Percentiles rank a stretch among this genome's conserved stretches.
These are phyloP conservation scores for Ascodesmis nigricans DNA, from an alignment of 495 filamentous ascomycete species.

Conservation along the genomic window DNA sequence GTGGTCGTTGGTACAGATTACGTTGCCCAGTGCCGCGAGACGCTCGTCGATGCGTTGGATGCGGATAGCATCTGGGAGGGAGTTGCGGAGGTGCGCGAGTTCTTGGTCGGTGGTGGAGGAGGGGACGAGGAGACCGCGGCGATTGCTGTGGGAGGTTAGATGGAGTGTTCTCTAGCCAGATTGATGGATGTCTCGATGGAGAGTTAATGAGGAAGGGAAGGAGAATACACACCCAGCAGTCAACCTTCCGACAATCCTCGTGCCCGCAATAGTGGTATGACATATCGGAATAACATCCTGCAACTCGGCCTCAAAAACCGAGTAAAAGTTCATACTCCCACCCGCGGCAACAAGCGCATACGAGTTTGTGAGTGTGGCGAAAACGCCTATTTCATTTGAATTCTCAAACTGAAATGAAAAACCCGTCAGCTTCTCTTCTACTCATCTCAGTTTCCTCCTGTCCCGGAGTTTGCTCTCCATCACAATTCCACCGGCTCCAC, in stretches of 20 bases:
- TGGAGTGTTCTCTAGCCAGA: not conserved
- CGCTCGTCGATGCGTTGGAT: slow-evolving; percentile 93
- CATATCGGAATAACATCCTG: slow-evolving; percentile 96
- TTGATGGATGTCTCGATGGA: not conserved
- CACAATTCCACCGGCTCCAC: not conserved
- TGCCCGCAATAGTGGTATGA: slow-evolving; percentile 91
- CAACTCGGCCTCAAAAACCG: slow-evolving; percentile 90
- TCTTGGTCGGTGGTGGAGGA: slow-evolving; percentile 96
- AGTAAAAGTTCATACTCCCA: slow-evolving; percentile 96
- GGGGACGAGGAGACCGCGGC: slow-evolving; percentile 85
- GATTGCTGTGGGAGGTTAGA: slow-evolving; percentile 49
- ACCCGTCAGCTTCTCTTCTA: no score
- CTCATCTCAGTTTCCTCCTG: slow-evolving; percentile 3
- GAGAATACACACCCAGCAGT: slow-evolving; percentile 57
- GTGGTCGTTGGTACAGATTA: slow-evolving; percentile 91
- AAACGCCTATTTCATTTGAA: slow-evolving; percentile 98
- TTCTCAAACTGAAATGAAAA: slow-evolving; percentile 58
- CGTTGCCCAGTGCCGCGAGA: slow-evolving; percentile 84
- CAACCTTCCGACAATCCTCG: slow-evolving; percentile 80
- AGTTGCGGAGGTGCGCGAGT: slow-evolving; percentile 86
- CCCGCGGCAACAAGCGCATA: slow-evolving; percentile 84
- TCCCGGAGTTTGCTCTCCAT: not conserved
- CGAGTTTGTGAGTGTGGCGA: slow-evolving; percentile 84
- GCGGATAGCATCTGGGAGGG: slow-evolving; percentile 68
- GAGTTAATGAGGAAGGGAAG: not conserved